Base-by-base conservation (phyloP, 2,329 filamentous ascomycete genomes). In the Cytospora chrysosperma region DNA sequence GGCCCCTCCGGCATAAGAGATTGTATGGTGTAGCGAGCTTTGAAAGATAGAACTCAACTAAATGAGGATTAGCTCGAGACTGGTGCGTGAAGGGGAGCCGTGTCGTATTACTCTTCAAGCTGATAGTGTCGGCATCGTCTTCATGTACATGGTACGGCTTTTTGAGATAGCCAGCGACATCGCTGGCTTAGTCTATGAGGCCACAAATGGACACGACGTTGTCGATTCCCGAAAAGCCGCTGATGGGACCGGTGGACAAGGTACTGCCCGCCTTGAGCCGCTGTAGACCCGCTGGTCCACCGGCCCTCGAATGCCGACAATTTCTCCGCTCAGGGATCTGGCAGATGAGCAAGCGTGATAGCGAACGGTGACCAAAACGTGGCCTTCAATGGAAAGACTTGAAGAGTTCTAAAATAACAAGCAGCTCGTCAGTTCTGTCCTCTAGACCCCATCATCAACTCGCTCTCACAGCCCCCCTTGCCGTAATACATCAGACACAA, bases 401-500 rank as follows among this genome's bases (percentile, higher is more conserved):
- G 50, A 30, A 59, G 34, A 50, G 17, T 21, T 47, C 47, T 28
- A 13, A 40, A 13, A n/a, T 21, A 24, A 7, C 24, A 32, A 17
- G 27, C 27, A 28, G 12, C 24, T 19, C 17, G 37, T 17, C 28
- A 55, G 10, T 51, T 43, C 5, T 30, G 19, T 10, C 7, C 28
- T 24, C 7, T 3, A 28, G 17, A 50, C 24, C 21, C 7, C 26
- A 28, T 7, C 15, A 37, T 3, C 19, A 28, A 47, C 34, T 28
- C 26, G 19, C 49, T 53, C 30, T 27, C 13, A 32, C 32, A 34
- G 10, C 21, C 24, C 12, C n/a, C 13, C 24, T 26, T 6, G 17
- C 32, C 27, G 10, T 47, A 17, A 54, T 51, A 21, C 24, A 43
- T 15, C 26, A 19, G 43, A 50, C 64, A 74, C 54, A 65, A 79